Evolutionary conservation across 352 stramenopile genomes (phyloP).

Genomic region (Pythium phragmiticola): DNA sequence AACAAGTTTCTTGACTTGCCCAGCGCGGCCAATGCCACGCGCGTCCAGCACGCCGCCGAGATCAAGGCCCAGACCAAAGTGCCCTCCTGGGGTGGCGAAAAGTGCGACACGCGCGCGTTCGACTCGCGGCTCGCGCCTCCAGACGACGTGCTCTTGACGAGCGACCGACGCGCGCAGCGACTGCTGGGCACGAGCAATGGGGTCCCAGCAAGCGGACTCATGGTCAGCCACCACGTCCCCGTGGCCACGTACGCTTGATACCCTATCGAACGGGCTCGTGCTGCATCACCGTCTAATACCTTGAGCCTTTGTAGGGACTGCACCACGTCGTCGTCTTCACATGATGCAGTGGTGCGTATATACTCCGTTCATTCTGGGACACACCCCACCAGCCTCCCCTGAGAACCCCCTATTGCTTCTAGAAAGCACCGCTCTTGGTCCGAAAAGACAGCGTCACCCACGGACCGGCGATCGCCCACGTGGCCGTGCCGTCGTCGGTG

Average conservation of each 20-base stretch:
- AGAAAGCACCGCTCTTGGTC: constrained; percentile 45
- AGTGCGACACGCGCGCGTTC: constrained; percentile 51
- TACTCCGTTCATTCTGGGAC: not conserved
- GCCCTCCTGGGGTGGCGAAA: constrained; percentile 59
- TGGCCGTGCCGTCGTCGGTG: constrained; percentile 42
- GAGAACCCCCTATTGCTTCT: not conserved
- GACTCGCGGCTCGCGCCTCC: constrained; percentile 29
- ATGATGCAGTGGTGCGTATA: constrained; percentile 8
- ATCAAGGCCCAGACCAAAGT: constrained; percentile 41
- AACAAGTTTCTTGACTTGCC: constrained; percentile 68
- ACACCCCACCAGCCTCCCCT: not conserved
- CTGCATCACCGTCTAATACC: no score
- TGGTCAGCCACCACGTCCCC: constrained; percentile 24
- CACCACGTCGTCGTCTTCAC: not conserved
- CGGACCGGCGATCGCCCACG: constrained; percentile 46
- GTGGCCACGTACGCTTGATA: not conserved
- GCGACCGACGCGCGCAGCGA: constrained; percentile 18
- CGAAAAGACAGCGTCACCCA: constrained; percentile 50
- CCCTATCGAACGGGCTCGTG: not conserved
- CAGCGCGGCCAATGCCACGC: constrained; percentile 33
- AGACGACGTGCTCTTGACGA: constrained; percentile 16
- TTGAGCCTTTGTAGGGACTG: not conserved
- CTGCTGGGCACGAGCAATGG: constrained; percentile 14
- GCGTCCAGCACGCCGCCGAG: constrained; percentile 22
- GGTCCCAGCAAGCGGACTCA: constrained; percentile 21